Evolutionary conservation across 169 alveolate genomes (phyloP).

Genomic region (Plasmodium knowlesi): DNA sequence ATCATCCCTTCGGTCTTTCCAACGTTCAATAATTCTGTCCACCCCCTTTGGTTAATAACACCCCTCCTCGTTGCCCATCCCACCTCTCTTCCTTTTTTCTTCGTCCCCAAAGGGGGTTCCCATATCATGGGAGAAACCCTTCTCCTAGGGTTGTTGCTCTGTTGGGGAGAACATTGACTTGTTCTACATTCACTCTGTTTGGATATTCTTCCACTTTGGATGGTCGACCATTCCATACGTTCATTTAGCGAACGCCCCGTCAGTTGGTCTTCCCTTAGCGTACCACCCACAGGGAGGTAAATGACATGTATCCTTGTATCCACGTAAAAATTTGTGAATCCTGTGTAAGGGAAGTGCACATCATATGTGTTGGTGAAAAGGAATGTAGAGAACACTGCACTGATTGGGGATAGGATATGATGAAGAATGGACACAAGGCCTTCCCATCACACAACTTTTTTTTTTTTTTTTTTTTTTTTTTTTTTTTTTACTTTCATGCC

Average conservation of each 20-base stretch:
- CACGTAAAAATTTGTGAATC: neutral
- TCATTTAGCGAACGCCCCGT: neutral
- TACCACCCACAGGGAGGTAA: neutral
- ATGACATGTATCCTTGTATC: neutral
- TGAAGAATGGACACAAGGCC: neutral
- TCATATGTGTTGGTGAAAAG: neutral
- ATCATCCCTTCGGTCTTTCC: neutral
- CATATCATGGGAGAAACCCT: neutral
- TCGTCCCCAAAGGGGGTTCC: neutral
- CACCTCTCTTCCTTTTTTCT: neutral
- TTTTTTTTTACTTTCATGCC: neutral
- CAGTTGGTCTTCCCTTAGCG: neutral
- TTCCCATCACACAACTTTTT: no score
- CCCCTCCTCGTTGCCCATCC: neutral
- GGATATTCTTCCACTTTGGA: neutral
- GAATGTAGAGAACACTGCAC: neutral
- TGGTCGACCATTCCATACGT: neutral
- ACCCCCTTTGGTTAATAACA: neutral
- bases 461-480: no score
- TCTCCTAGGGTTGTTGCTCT: neutral
- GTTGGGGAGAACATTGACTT: neutral
- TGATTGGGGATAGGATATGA: neutral
- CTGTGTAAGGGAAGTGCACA: neutral
- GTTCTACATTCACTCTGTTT: neutral
- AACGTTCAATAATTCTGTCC: neutral